Base-by-base conservation (phyloP, 2,329 filamentous ascomycete genomes). In the Neonectria ditissima region DNA sequence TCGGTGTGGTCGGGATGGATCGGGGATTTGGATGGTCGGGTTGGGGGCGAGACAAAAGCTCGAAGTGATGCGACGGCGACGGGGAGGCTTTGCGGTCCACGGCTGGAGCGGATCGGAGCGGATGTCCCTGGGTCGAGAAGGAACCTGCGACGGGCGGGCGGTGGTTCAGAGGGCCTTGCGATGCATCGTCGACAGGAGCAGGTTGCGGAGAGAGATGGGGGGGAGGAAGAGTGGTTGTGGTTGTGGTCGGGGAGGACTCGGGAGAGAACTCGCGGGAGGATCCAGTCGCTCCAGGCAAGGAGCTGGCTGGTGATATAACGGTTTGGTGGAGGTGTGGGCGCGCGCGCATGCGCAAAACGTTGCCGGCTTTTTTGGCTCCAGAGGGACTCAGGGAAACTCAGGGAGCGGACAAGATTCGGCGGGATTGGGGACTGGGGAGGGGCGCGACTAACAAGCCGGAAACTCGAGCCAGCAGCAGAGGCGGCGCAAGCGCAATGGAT, bases 321-420 rank as follows among this genome's bases (percentile, higher is more conserved):
- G 70, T 67, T 73, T 72, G 68, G 65, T 71, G 68, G 69, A 69
- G 69, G 69, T 72, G 69, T 71, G 69, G 69, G 69, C 69, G 67
- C 63, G 59, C 60, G 65, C 69, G 68, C 70, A 69, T 62, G 62
- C 62, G 56, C 56, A 71, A 72, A 72, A 69, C 66, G 70, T 72
- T 55, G 66, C 62, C 66, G 68, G 65, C 68, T 68, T 59, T 65
- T 72, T 65, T 72, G 68, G 70, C 68, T 67, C 60, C 54, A 68
- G 65, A 66, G 65, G 69, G 61, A 34, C 48, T 13, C 34, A 39
- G 51, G 39, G 34, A 53, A 51, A 41, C 44, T 47, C 13, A 28
- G 22, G 39, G 39, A 69, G 66, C 68, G 68, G 68, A 62, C 67
- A 58, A 43, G 37, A 71, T 62, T 69, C 66, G 69, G 24, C 62